phyloP scores from a whole-genome alignment of 768 basidiomycete genomes.

The Mycena epipterygia region DNA sequence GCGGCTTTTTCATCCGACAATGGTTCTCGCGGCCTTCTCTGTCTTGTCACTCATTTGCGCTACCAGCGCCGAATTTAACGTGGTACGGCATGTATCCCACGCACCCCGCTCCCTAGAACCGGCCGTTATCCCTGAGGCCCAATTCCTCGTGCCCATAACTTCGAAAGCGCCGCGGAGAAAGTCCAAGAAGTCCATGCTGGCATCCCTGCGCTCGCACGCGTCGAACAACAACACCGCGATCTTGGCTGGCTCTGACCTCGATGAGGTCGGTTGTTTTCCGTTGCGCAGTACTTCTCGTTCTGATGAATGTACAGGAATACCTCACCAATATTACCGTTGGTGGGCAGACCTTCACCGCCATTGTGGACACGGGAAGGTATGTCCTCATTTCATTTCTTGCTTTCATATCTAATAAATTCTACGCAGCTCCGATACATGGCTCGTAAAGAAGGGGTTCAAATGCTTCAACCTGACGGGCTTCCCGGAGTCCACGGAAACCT shows the following conservation, averaged over 20 bases:
- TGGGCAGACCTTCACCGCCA: slow-evolving; percentile 32
- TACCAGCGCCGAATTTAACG: slow-evolving; percentile 6
- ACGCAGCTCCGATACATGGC: slow-evolving; percentile 40
- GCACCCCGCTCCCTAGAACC: slow-evolving; percentile 16
- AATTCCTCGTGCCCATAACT: slow-evolving; percentile 32
- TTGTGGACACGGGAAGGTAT: slow-evolving; percentile 38
- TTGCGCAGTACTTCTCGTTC: too few relatives aligned
- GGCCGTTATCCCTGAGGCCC: slow-evolving; percentile 31
- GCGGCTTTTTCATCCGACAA: not conserved
- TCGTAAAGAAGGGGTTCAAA: slow-evolving; percentile 36
- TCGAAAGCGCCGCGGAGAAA: slow-evolving; percentile 16
- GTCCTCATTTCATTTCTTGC: not conserved
- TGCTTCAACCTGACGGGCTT: slow-evolving; percentile 36
- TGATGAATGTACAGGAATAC: too few relatives aligned
- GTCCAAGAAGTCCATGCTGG: slow-evolving; percentile 24
- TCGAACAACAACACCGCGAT: slow-evolving; percentile 13
- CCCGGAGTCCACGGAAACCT: slow-evolving; percentile 23
- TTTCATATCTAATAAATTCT: not conserved
- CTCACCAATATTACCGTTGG: slow-evolving; percentile 36
- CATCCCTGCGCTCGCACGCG: not conserved
- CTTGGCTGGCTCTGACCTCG: slow-evolving; percentile 31
- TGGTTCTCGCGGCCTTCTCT: slow-evolving; percentile 9
- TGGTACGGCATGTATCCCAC: slow-evolving; percentile 8
- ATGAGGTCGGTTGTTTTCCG: too few relatives aligned
- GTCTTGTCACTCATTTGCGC: slow-evolving; percentile 10